phyloP scores from a whole-genome alignment of 331 rosid species.

The Stylosanthes scabra region DNA sequence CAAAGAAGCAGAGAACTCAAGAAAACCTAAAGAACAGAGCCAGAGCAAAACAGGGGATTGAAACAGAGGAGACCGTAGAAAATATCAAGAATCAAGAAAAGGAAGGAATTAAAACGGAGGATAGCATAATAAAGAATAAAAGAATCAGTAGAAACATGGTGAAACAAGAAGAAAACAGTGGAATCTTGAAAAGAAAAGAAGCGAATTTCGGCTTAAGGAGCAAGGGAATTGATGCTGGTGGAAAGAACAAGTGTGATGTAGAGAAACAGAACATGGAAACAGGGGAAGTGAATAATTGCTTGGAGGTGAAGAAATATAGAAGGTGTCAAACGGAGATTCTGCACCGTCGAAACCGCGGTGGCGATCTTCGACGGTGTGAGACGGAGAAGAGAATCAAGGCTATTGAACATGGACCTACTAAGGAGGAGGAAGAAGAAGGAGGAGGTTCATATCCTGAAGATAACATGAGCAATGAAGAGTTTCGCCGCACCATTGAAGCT shows the following conservation, averaged over 20 bases:
- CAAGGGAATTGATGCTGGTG: slow-evolving; percentile 26
- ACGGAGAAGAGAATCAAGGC: slow-evolving; percentile 49
- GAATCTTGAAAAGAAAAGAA: neutral
- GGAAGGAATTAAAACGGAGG: slow-evolving; percentile 19
- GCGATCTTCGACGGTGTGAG: slow-evolving; percentile 49
- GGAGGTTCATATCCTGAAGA: slow-evolving; percentile 57
- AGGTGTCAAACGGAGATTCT: slow-evolving; percentile 58
- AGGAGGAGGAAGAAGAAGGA: neutral
- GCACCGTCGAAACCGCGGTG: neutral
- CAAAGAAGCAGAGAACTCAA: slow-evolving; percentile 38
- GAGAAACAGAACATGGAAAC: slow-evolving; percentile 32
- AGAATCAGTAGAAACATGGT: neutral
- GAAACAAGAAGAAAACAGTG: neutral
- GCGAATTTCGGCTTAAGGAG: slow-evolving; percentile 35
- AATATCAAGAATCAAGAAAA: neutral
- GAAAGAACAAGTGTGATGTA: neutral
- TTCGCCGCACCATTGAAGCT: slow-evolving; percentile 72
- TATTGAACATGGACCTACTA: neutral
- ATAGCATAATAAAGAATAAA: neutral
- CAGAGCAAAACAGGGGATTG: slow-evolving; percentile 32
- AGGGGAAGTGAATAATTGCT: slow-evolving; percentile 25
- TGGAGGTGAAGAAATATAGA: slow-evolving; percentile 41
- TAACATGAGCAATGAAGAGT: slow-evolving; percentile 75
- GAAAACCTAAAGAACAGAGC: neutral
- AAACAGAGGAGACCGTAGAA: slow-evolving; percentile 6